A percentile compares a stretch with the other conserved stretches of the same genome.
phyloP scores from a whole-genome alignment of 768 basidiomycete genomes.

The Candolleomyces eurysporus region DNA sequence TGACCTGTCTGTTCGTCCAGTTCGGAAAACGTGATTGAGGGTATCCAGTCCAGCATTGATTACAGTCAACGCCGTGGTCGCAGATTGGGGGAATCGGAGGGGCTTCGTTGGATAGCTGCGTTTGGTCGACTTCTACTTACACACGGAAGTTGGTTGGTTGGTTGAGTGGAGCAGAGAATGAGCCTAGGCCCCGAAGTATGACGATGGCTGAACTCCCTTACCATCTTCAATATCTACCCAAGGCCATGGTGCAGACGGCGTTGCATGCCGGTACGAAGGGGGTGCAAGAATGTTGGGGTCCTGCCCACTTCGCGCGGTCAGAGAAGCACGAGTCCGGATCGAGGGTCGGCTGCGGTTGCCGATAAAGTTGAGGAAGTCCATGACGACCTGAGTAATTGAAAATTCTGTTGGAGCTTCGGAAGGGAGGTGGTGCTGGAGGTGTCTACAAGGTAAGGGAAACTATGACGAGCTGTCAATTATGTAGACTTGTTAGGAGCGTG shows the following conservation, averaged over 20 bases:
- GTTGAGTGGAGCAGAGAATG: too few relatives aligned
- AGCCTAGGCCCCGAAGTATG: too few relatives aligned
- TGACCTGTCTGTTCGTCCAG: conserved; percentile 49
- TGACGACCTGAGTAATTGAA: too few relatives aligned
- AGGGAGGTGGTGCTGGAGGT: too few relatives aligned
- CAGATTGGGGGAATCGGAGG: conserved; percentile 38
- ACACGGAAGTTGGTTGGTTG: too few relatives aligned
- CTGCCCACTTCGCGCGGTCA: background rate
- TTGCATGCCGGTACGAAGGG: conserved; percentile 1
- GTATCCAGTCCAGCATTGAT: conserved; percentile 39
- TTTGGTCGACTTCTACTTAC: conserved; percentile 37
- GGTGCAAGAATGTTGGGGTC: background rate
- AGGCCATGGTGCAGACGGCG: conserved; percentile 47
- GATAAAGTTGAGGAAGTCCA: background rate
- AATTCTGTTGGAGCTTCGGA: too few relatives aligned
- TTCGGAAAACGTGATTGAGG: conserved; percentile 53
- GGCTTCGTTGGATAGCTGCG: conserved; percentile 28
- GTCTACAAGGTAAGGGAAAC: too few relatives aligned
- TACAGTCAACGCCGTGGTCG: conserved; percentile 30
- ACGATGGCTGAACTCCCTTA: conserved; percentile 12
- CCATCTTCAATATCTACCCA: conserved; percentile 43
- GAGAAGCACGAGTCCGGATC: background rate
- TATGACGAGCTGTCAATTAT: too few relatives aligned
- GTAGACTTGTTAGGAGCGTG: too few relatives aligned
- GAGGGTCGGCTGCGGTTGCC: background rate